Base-by-base conservation (phyloP, 2,329 filamentous ascomycete species). In the Celoporthe dispersa region DNA sequence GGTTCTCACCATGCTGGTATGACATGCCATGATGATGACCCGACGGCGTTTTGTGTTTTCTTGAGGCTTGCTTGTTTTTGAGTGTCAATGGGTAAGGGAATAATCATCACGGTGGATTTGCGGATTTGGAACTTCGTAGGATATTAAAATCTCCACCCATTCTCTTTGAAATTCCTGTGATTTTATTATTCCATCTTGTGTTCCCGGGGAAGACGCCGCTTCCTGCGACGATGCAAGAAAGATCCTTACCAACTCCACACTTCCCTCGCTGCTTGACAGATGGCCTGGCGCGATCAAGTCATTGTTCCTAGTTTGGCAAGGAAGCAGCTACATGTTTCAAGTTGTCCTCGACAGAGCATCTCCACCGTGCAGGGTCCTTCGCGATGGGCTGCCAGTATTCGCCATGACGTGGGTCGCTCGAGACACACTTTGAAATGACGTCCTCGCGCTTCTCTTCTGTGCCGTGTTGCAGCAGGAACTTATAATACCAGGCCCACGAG, bases 401-500 rank as follows among this genome's bases (percentile, higher is more conserved):
- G 19, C 96, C 96, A 80, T 99, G 94, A 75, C 91, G 90, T 3
- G 97, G 97, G 80, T 98, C 96, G 69, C 90, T 94, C 64, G 91
- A 82, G 41, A 92, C 85, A 75, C 93, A 94, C 82, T 97, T 97
- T 69, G 85, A 85, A 7, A 97, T 80, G 41, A 98, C 91, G 78
- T 98, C 96, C 39, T 85, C 88, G 76, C 92, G 87, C 90, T 98
- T 99, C 84, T 97, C 95, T 73, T 94, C 91, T 6, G 94, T 98
- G 12, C 96, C 97, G 81, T 99, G 94, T 84, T 98, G 93, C 74
- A 90, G 79, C 73, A 98, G 78, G 79, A 98, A 99, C 80, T 95
- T 94, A 80, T 94, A 96, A 80, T 98, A 99, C 95, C 95, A 99
- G 28, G 94, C 95, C 97, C 97, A 99, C 14, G 90, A 92, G 82